These are phyloP conservation scores for Erysimum pusillum DNA, from an alignment of 441 rosid species.

Conservation along the genomic window DNA sequence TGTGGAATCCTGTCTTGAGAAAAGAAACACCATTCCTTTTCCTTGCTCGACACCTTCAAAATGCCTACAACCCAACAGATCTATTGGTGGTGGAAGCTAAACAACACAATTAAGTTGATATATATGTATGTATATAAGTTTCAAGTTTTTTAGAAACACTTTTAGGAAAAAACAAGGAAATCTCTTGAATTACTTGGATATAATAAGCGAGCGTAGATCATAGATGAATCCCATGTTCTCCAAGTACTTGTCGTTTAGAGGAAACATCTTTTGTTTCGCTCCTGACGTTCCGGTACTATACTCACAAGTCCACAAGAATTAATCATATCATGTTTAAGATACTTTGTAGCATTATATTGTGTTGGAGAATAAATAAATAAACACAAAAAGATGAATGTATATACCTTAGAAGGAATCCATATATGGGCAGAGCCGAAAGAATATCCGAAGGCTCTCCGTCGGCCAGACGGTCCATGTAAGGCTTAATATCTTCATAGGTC, in stretches of 20 bases:
- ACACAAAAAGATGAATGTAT: neutral
- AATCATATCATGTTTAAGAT: no score
- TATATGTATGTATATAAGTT: no score
- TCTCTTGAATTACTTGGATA: neutral
- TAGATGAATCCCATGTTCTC: neutral
- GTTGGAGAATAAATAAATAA: neutral
- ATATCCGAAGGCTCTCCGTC: conserved; percentile 57
- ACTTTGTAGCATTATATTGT: no score
- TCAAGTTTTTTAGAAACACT: no score
- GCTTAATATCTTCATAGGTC: conserved; percentile 61
- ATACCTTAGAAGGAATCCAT: conserved; percentile 10
- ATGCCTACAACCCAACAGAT: neutral
- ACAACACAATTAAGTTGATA: no score
- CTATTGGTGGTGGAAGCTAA: no score
- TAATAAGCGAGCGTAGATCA: neutral
- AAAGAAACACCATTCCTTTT: neutral
- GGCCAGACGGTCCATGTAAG: conserved; percentile 66
- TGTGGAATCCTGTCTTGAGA: neutral
- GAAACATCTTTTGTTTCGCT: neutral
- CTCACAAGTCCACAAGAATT: neutral
- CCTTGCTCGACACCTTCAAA: neutral
- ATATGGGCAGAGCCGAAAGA: conserved; percentile 59
- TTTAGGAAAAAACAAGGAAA: no score
- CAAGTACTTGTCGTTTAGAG: neutral
- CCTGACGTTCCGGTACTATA: conserved; percentile 4